These are phyloP conservation scores for Chaetomiaceae sp. DNA, from an alignment of 2,329 filamentous ascomycete genomes.

Conservation along the genomic window DNA sequence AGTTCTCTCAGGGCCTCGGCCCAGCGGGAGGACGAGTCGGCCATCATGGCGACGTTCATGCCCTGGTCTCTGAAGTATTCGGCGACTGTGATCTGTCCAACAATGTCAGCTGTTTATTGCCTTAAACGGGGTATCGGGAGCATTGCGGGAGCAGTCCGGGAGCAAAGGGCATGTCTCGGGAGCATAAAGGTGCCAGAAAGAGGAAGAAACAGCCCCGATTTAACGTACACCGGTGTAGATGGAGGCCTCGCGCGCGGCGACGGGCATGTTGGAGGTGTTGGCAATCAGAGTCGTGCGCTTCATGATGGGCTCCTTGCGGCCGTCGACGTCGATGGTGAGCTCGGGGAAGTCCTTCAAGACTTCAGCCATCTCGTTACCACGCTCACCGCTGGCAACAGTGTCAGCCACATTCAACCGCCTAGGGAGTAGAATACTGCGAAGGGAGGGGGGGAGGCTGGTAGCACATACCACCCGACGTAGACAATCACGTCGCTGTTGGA, in stretches of 20 bases:
- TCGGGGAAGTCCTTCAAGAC: conserved; percentile 99
- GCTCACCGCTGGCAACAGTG: conserved; percentile 61
- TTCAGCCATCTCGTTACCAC: conserved; percentile 99
- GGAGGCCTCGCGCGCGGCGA: conserved; percentile 94
- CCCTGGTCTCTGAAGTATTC: conserved; percentile 98
- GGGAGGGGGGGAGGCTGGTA: no score
- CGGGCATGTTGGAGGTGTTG: conserved; percentile 99
- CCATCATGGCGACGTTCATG: conserved; percentile 99
- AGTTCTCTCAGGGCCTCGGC: conserved; percentile 98
- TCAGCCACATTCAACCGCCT: not conserved
- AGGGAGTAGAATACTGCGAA: no score
- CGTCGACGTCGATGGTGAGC: conserved; percentile 89
- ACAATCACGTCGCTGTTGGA: conserved; percentile 99
- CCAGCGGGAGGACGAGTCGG: conserved; percentile 96
- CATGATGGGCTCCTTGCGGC: conserved; percentile 98
- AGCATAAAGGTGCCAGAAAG: no score
- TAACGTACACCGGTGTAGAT: conserved; percentile 97
- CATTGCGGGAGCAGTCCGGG: no score
- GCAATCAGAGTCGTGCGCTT: conserved; percentile 98
- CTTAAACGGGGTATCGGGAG: no score
- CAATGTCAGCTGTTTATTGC: no score
- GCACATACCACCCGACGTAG: conserved; percentile 64
- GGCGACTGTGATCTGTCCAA: conserved; percentile 88
- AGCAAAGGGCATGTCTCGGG: no score
- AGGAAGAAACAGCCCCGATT: no score